Evolutionary conservation across 768 basidiomycete genomes (phyloP).

Genomic region (Mycena haematopus): DNA sequence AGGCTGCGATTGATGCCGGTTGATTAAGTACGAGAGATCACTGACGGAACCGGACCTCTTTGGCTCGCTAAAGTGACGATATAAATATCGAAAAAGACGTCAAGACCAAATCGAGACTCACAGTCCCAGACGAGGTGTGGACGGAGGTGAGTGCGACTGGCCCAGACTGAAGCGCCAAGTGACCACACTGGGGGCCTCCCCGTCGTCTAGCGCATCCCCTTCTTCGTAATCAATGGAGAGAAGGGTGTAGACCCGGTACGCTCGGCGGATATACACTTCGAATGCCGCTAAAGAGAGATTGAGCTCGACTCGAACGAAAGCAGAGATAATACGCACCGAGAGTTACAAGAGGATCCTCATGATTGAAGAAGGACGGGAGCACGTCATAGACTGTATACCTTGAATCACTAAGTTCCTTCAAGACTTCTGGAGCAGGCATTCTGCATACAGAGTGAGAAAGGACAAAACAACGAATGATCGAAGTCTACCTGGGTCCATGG

Average conservation of each 20-base stretch:
- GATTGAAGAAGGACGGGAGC: conserved; percentile 93
- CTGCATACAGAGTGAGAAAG: conserved; percentile 45
- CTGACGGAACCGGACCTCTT: conserved; percentile 89
- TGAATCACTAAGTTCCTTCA: conserved; percentile 94
- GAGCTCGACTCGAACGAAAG: conserved; percentile 2
- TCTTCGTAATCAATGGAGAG: conserved; percentile 95
- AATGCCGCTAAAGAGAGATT: conserved; percentile 70
- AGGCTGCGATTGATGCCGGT: conserved; percentile 85
- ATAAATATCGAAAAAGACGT: neutral
- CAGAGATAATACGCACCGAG: conserved; percentile 64
- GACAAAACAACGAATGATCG: neutral
- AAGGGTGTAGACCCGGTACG: conserved; percentile 92
- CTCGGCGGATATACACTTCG: conserved; percentile 95
- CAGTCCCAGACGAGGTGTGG: conserved; percentile 74
- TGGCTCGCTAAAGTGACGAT: conserved; percentile 46
- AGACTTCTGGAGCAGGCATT: conserved; percentile 82
- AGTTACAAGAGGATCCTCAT: conserved; percentile 82
- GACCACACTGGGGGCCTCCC: conserved; percentile 78
- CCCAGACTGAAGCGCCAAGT: conserved; percentile 98
- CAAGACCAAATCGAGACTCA: conserved; percentile 35
- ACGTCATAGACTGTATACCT: conserved; percentile 98
- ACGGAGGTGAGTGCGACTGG: conserved; percentile 83
- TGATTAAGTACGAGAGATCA: conserved; percentile 93
- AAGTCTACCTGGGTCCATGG: conserved; percentile 58
- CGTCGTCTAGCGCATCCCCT: conserved; percentile 84